Evolutionary conservation across 2,329 filamentous ascomycete species (phyloP).

Genomic region (Ophiostoma pallidulum): DNA sequence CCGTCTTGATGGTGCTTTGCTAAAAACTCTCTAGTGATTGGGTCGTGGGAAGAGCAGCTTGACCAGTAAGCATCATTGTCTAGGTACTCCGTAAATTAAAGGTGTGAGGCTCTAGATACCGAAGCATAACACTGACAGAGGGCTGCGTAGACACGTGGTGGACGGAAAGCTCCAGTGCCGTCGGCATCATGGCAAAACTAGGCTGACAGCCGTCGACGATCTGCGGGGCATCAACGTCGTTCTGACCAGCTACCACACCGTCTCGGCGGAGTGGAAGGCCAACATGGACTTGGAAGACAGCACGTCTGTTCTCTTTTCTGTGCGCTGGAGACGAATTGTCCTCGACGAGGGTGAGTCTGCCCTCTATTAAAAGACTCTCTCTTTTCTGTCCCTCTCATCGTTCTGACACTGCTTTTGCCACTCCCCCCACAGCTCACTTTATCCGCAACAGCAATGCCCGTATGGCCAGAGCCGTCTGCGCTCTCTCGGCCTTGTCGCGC

Average conservation of each 20-base stretch:
- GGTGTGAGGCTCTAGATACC: too few relatives aligned
- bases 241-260: constrained; percentile 33
- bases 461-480: constrained; percentile 29
- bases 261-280: constrained; percentile 27
- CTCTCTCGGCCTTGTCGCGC: constrained; percentile 27
- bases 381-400: too few relatives aligned
- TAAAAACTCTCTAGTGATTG: constrained; percentile 24
- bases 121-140: too few relatives aligned
- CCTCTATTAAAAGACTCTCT: not conserved
- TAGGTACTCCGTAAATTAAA: too few relatives aligned
- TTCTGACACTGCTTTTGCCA: too few relatives aligned
- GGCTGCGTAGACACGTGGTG: constrained; percentile 24
- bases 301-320: constrained; percentile 24
- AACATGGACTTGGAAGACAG: not conserved
- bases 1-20: not conserved
- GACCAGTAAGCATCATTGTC: constrained; percentile 15
- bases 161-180: constrained; percentile 17
- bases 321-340: constrained; percentile 30
- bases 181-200: constrained; percentile 24
- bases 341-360: constrained; percentile 28
- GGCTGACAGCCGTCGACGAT: constrained; percentile 13
- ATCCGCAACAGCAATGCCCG: constrained; percentile 28
- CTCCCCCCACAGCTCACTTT: constrained; percentile 29
- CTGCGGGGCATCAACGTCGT: constrained; percentile 22
- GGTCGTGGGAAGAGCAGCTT: constrained; percentile 31